Percentiles rank a stretch among this genome's conserved stretches.
These are phyloP conservation scores for Stemphylium vesicarium DNA, from an alignment of 2,329 filamentous ascomycete genomes.

Conservation along the genomic window DNA sequence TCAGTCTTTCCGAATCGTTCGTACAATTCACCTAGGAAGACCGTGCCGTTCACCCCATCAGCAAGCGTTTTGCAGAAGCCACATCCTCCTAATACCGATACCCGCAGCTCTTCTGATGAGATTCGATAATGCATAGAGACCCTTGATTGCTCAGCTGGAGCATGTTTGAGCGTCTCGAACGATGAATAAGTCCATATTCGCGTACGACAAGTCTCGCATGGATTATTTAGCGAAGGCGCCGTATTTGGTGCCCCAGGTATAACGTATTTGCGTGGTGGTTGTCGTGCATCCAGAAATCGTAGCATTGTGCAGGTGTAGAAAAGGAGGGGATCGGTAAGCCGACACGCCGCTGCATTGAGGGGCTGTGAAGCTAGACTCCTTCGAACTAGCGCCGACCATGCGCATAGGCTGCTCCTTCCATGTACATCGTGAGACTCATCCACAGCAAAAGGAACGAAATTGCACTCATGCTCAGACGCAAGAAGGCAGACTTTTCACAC, in stretches of 20 bases:
- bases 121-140: neutral
- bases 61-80: slow-evolving; percentile 11
- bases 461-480: too few species aligned
- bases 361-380: neutral
- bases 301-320: slow-evolving; percentile 5
- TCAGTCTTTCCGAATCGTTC: slow-evolving; percentile 2
- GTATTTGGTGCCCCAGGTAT: neutral
- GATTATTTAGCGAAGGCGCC: neutral
- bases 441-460: too few species aligned
- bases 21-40: slow-evolving; percentile 13
- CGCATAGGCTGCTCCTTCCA: neutral
- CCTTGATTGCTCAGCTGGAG: neutral
- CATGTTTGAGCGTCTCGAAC: neutral
- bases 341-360: neutral
- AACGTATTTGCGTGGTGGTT: slow-evolving; percentile 9
- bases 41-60: slow-evolving; percentile 9
- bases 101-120: slow-evolving; percentile 6
- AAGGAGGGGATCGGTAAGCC: neutral
- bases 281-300: slow-evolving; percentile 5
- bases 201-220: neutral
- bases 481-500: too few species aligned
- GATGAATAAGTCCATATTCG: neutral
- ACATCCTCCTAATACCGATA: slow-evolving; percentile 10
- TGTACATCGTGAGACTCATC: too few species aligned
- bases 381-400: neutral